Evolutionary conservation across 78 protist genomes (phyloP).

Genomic region (Dictyostelium purpureum): DNA sequence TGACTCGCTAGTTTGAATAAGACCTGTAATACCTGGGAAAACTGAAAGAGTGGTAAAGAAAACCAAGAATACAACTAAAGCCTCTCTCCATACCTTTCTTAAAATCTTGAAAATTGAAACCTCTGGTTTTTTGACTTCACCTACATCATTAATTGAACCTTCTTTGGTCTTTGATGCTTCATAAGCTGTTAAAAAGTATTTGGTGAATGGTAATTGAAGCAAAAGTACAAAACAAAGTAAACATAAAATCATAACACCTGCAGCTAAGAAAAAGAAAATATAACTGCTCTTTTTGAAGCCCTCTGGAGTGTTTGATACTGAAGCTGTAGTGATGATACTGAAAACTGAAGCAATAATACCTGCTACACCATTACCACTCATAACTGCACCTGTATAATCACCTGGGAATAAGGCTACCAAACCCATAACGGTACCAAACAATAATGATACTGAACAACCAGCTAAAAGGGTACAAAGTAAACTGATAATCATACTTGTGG

Average conservation of each 20-base stretch:
- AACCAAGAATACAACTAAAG: constrained; percentile 68
- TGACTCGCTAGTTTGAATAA: background rate
- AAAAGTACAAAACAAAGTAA: constrained; percentile 11
- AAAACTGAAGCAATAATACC: constrained; percentile 66
- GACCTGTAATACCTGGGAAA: constrained; percentile 69
- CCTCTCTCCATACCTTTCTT: constrained; percentile 77
- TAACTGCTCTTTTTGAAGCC: background rate
- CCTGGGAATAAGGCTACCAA: constrained; percentile 65
- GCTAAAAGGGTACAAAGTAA: constrained; percentile 33
- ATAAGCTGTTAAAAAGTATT: background rate
- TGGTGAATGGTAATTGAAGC: constrained; percentile 13
- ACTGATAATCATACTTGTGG: background rate
- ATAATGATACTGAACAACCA: constrained; percentile 46
- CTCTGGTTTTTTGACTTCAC: background rate
- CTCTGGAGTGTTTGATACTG: background rate
- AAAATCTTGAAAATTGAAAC: background rate
- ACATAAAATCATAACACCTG: constrained; percentile 20
- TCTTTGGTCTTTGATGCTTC: background rate
- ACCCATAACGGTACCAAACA: constrained; percentile 76
- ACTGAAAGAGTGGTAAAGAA: constrained; percentile 73
- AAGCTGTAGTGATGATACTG: constrained; percentile 60
- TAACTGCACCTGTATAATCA: constrained; percentile 74
- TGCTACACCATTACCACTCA: constrained; percentile 81
- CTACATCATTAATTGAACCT: background rate
- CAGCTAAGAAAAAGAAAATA: constrained; percentile 54